Evolutionary conservation across 2,329 filamentous ascomycete genomes (phyloP).

Genomic region (Cercospora sp.): DNA sequence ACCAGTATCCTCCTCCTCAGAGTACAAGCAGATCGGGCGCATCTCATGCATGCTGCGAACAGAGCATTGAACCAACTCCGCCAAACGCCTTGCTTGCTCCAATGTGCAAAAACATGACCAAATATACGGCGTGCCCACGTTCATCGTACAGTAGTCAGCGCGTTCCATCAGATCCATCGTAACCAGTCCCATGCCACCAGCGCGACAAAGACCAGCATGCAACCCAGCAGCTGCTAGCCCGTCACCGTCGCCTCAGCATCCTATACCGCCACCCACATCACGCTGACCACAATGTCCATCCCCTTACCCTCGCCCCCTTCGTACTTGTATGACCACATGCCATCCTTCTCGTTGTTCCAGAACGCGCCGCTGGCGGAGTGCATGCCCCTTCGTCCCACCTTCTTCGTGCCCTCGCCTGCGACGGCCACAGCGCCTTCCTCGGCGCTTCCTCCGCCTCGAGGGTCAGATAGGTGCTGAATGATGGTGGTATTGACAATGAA

Average conservation of each 20-base stretch:
- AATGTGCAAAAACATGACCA: slow-evolving; percentile 6
- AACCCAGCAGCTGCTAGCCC: slow-evolving; percentile 10
- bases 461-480: slow-evolving; percentile 83
- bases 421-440: slow-evolving; percentile 16
- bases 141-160: slow-evolving; percentile 7
- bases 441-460: slow-evolving; percentile 58
- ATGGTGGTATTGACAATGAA: slow-evolving; percentile 98
- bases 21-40: neutral
- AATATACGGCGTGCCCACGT: slow-evolving; percentile 3
- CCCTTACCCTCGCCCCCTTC: slow-evolving; percentile 58
- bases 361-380: slow-evolving; percentile 81
- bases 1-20: neutral
- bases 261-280: slow-evolving; percentile 71
- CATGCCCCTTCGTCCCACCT: slow-evolving; percentile 82
- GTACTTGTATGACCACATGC: slow-evolving; percentile 88
- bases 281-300: slow-evolving; percentile 54
- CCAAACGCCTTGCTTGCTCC: slow-evolving; percentile 16
- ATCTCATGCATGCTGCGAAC: neutral
- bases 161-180: neutral
- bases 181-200: neutral
- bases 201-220: neutral
- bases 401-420: slow-evolving; percentile 63
- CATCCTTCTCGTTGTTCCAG: slow-evolving; percentile 89
- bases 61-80: slow-evolving; percentile 1
- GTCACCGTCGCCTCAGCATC: slow-evolving; percentile 7